Conservation (phyloP, 768 basidiomycete species). For the Mycena metata region DNA sequence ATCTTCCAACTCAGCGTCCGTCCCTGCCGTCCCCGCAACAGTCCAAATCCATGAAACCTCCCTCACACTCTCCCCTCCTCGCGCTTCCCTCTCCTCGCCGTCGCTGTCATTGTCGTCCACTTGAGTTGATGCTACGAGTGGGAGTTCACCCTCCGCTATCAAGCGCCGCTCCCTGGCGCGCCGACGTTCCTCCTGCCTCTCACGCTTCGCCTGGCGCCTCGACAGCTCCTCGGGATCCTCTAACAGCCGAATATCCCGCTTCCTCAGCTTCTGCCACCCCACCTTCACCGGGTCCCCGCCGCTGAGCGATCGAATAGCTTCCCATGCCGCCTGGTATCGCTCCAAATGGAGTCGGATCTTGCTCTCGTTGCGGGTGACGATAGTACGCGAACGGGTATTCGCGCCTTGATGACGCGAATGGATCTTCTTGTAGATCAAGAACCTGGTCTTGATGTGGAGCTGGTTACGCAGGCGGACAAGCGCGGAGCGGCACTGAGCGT, state of each 20-base stretch:
- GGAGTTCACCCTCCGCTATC: no score
- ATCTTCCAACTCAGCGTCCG: slow-evolving; percentile 3
- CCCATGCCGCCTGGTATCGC: slow-evolving; percentile 13
- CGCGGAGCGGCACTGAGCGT: not conserved
- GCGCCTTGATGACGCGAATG: not conserved
- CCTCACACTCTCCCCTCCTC: not conserved
- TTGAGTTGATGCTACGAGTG: no score
- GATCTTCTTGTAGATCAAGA: not conserved
- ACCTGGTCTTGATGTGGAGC: not conserved
- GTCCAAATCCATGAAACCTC: slow-evolving; percentile 5
- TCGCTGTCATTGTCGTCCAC: not conserved
- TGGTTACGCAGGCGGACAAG: not conserved
- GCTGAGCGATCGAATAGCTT: not conserved
- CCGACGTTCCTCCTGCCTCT: no score
- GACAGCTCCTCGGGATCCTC: no score
- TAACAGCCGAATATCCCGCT: slow-evolving; percentile 21
- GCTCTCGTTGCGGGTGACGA: slow-evolving; percentile 15
- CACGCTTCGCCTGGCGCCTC: no score
- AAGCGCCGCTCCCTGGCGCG: no score
- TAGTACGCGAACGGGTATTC: not conserved
- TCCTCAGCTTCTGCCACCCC: not conserved
- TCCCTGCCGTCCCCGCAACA: not conserved
- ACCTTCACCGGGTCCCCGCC: not conserved
- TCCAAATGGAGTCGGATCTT: no score
- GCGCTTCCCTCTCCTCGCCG: not conserved